These are phyloP conservation scores for Colletotrichum salicis DNA, from an alignment of 2,329 filamentous ascomycete species.

Conservation along the genomic window DNA sequence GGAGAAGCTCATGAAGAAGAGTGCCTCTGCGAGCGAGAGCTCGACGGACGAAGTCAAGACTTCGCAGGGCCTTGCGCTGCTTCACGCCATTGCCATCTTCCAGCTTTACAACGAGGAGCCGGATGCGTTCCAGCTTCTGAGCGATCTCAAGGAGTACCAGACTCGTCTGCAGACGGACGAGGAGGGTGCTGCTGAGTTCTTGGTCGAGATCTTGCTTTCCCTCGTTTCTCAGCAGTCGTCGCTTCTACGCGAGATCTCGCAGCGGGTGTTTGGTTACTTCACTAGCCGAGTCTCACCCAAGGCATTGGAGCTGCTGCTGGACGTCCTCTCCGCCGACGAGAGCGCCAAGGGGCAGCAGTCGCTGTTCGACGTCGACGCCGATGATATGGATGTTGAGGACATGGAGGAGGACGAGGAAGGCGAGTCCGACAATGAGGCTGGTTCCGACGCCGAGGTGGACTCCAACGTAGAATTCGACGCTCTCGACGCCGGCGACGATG, in stretches of 20 bases:
- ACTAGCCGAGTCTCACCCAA: constrained; percentile 77
- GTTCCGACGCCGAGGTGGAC: constrained; percentile 58
- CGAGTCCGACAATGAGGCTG: constrained; percentile 53
- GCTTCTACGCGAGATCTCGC: constrained; percentile 85
- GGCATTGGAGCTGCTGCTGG: constrained; percentile 72
- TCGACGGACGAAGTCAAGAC: constrained; percentile 50
- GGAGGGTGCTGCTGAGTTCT: constrained; percentile 70
- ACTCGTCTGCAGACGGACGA: constrained; percentile 70
- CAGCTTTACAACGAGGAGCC: constrained; percentile 91
- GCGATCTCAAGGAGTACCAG: constrained; percentile 83
- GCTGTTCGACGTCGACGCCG: constrained; percentile 75
- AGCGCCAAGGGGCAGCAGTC: constrained; percentile 85
- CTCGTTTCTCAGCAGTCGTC: constrained; percentile 88
- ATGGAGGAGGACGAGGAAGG: constrained; percentile 54
- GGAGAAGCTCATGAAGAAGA: constrained; percentile 60
- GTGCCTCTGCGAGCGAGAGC: constrained; percentile 40
- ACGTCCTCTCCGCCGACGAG: constrained; percentile 82
- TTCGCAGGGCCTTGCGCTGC: constrained; percentile 76
- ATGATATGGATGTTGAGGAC: constrained; percentile 51
- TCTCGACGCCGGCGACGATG: constrained; percentile 53
- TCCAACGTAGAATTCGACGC: constrained; percentile 63
- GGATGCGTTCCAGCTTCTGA: constrained; percentile 83
- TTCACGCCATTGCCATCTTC: constrained; percentile 86
- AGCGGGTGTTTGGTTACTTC: constrained; percentile 89
- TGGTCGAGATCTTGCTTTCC: constrained; percentile 90